Percentiles rank a stretch among this genome's conserved stretches.
Evolutionary conservation across 176 grass and related monocot species (phyloP).

Genomic region (Tillandsia leiboldiana): DNA sequence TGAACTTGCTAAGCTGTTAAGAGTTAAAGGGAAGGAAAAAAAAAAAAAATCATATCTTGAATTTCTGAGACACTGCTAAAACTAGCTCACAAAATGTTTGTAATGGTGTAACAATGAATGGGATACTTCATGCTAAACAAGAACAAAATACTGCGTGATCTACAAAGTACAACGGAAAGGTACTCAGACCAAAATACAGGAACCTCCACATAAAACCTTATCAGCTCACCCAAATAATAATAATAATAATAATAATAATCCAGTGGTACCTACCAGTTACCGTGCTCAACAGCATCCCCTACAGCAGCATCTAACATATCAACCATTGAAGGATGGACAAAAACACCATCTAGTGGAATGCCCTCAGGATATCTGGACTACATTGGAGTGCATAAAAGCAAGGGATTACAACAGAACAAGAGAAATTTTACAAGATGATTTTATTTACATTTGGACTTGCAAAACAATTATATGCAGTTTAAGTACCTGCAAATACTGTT

Average conservation of each 20-base stretch:
- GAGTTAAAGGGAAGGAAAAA: no score
- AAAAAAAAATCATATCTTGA: no score
- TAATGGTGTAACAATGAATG: no score
- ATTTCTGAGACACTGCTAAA: no score
- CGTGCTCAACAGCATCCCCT: constrained; percentile 67
- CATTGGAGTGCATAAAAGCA: background rate
- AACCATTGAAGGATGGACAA: constrained; percentile 83
- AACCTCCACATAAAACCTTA: no score
- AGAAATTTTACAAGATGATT: background rate
- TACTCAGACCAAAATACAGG: no score
- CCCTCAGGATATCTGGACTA: constrained; percentile 91
- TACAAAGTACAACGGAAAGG: no score
- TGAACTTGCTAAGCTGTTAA: background rate
- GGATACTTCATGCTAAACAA: background rate
- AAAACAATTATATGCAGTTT: constrained; percentile 16
- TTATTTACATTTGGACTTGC: background rate
- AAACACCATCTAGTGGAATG: constrained; percentile 82
- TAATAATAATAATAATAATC: background rate
- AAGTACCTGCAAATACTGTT: constrained; percentile 89
- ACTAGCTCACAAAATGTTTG: no score
- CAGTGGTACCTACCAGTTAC: constrained; percentile 58
- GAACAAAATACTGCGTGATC: background rate
- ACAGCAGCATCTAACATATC: constrained; percentile 95
- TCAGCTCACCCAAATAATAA: no score
- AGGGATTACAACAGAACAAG: background rate